Percentiles rank a stretch among this genome's conserved stretches.
Evolutionary conservation across 495 filamentous ascomycete species (phyloP).

Genomic region (Penicillium odoratum): DNA sequence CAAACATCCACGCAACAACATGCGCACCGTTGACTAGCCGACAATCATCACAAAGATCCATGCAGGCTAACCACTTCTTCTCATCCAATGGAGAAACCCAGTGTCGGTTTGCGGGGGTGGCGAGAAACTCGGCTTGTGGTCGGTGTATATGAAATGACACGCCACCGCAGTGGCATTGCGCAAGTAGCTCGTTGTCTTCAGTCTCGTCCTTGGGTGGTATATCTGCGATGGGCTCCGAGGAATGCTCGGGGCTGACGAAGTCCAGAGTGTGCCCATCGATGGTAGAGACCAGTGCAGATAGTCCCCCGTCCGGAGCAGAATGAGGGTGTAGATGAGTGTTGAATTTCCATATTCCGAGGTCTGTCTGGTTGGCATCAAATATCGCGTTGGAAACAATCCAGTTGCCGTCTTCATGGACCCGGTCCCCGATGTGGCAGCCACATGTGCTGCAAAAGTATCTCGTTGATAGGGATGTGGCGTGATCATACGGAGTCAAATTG

Average conservation of each 20-base stretch:
- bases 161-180: slow-evolving; percentile 53
- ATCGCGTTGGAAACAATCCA: slow-evolving; percentile 36
- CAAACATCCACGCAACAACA: slow-evolving; percentile 48
- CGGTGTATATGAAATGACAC: slow-evolving; percentile 43
- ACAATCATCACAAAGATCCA: slow-evolving; percentile 55
- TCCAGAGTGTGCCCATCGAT: slow-evolving; percentile 26
- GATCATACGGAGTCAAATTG: slow-evolving; percentile 35
- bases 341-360: slow-evolving; percentile 32
- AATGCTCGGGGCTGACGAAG: slow-evolving; percentile 18
- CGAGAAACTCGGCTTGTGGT: slow-evolving; percentile 30
- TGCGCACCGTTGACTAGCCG: slow-evolving; percentile 46
- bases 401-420: slow-evolving; percentile 6
- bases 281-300: slow-evolving; percentile 34
- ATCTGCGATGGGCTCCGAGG: neutral
- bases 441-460: slow-evolving; percentile 49
- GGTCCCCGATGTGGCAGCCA: slow-evolving; percentile 40
- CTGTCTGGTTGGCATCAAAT: slow-evolving; percentile 27
- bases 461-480: slow-evolving; percentile 22
- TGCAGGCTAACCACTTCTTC: slow-evolving; percentile 38
- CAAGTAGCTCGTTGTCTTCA: slow-evolving; percentile 22
- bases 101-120: slow-evolving; percentile 27
- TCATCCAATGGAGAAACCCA: slow-evolving; percentile 44
- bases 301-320: slow-evolving; percentile 47
- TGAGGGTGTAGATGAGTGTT: slow-evolving; percentile 41
- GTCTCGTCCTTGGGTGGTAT: neutral